Conservation (phyloP, 2,329 filamentous ascomycete genomes). For the Pseudocercospora crystallina region DNA sequence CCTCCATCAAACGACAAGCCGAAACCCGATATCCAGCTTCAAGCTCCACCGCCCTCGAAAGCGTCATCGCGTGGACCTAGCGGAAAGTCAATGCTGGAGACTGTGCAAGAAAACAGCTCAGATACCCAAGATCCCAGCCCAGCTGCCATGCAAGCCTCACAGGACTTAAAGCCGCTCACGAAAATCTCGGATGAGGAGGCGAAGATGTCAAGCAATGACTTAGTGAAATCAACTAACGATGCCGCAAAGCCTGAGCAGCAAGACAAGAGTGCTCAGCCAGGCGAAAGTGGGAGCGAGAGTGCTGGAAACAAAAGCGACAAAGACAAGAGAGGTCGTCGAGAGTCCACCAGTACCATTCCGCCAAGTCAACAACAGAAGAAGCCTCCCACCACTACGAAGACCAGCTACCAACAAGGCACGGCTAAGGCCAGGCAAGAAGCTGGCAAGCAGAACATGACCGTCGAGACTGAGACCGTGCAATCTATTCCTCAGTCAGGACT, state of each 20-base stretch:
- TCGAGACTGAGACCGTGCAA: slow-evolving; percentile 93
- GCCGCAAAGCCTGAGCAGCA: slow-evolving; percentile 22
- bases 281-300: slow-evolving; percentile 66
- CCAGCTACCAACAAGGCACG: slow-evolving; percentile 64
- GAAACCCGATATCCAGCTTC: slow-evolving; percentile 40
- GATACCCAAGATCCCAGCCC: slow-evolving; percentile 68
- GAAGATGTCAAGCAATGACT: slow-evolving; percentile 31
- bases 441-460: slow-evolving; percentile 89
- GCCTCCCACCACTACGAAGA: slow-evolving; percentile 54
- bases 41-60: slow-evolving; percentile 39
- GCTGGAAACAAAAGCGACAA: slow-evolving; percentile 57
- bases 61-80: slow-evolving; percentile 39
- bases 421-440: slow-evolving; percentile 69
- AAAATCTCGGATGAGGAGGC: slow-evolving; percentile 27
- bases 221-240: slow-evolving; percentile 38
- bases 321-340: slow-evolving; percentile 26
- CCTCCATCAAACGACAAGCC: slow-evolving; percentile 16
- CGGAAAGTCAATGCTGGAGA: slow-evolving; percentile 67
- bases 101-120: slow-evolving; percentile 62
- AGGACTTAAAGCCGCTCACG: slow-evolving; percentile 33
- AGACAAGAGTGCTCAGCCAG: slow-evolving; percentile 25
- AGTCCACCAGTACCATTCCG: slow-evolving; percentile 26
- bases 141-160: slow-evolving; percentile 36
- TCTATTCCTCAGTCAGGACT: slow-evolving; percentile 84
- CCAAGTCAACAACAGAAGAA: slow-evolving; percentile 9